A percentile compares a stretch with the other conserved stretches of the same genome.
Evolutionary conservation across 1,284 basidiomycete species (phyloP).

Genomic region (Sporisorium scitamineum): DNA sequence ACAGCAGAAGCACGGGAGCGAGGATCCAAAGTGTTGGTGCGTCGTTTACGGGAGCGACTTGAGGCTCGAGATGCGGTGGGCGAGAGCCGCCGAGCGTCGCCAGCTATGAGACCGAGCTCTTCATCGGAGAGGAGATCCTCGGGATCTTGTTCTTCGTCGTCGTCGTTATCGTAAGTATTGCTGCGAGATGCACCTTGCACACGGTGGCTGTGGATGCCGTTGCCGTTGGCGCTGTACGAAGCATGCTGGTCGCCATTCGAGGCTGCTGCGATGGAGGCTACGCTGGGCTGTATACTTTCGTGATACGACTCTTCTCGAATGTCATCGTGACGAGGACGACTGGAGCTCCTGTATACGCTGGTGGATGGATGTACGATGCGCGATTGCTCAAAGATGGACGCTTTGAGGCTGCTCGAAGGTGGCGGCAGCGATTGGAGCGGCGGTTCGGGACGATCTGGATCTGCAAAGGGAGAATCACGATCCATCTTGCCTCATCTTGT

Average conservation of each 20-base stretch:
- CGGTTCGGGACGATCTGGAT: constrained; percentile 41
- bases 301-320: constrained; percentile 41
- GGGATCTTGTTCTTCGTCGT: constrained; percentile 34
- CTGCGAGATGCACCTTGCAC: not conserved
- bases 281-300: constrained; percentile 13
- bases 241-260: not conserved
- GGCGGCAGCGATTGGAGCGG: constrained; percentile 7
- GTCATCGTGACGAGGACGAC: constrained; percentile 26
- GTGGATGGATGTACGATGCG: constrained; percentile 52
- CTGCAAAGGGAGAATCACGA: constrained; percentile 45
- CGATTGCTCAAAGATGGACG: constrained; percentile 51
- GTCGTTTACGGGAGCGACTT: constrained; percentile 17
- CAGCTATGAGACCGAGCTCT: constrained; percentile 37
- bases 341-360: constrained; percentile 17
- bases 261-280: constrained; percentile 8
- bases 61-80: constrained; percentile 17
- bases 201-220: not conserved
- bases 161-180: constrained; percentile 15
- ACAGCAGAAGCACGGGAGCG: constrained; percentile 37
- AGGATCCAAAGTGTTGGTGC: constrained; percentile 18
- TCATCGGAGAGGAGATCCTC: constrained; percentile 46
- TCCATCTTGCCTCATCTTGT: constrained; percentile 39
- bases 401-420: constrained; percentile 31
- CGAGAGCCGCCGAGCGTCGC: constrained; percentile 5
- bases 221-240: not conserved